Evolutionary conservation across 257 asterid genomes (phyloP), one percentile per base, ranked within the genome.

Genomic region (Misopates orontium): DNA sequence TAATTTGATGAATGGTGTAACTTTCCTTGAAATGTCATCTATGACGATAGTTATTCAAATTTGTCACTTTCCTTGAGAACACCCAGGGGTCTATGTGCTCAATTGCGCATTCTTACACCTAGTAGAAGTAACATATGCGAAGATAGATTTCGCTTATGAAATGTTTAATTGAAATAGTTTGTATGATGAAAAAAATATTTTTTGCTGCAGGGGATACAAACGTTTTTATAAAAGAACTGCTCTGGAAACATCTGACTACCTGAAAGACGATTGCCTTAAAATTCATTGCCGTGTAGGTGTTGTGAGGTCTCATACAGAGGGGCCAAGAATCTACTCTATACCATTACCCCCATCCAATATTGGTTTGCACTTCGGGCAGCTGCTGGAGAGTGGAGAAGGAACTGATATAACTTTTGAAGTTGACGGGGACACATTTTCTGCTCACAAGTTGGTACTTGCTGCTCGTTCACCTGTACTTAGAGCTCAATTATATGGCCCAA

Each of bases 391-490:
- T 78, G 92, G 87, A 56, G 75, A 77, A 75, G 95, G 88, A 62
- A 77, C 84, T 32, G 97, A 93, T 67, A 83, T 87, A 52, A 80
- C 19, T 64, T 86, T 90, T 32, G 91, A 85, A 28, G 88, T 93
- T 67, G 79, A 82, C 77, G 98, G 85, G 56, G 95, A 93, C 73
- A 69, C 64, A 0, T 85, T 85, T 78, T 54, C 86, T 13, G 98
- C 90, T 58, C 98, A 93, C 84, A 93, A 93, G 79, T 78, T 90
- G 79, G 88, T 93, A 32, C 95, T 93, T 76, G 96, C 96, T 45
- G 96, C 98, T 62, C 96, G 96, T 22, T 93, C 98, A 50, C 97
- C 98, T 7, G 97, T 89, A 55, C 87, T 93, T 70, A 81, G 94
- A 75, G 98, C 95, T 70, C 98, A 90, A 69, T 83, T 93, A 23